Evolutionary conservation across 805 yeast species (phyloP), one percentile per base, ranked within the genome.

Genomic region (Metschnikowia cerradonensis): DNA sequence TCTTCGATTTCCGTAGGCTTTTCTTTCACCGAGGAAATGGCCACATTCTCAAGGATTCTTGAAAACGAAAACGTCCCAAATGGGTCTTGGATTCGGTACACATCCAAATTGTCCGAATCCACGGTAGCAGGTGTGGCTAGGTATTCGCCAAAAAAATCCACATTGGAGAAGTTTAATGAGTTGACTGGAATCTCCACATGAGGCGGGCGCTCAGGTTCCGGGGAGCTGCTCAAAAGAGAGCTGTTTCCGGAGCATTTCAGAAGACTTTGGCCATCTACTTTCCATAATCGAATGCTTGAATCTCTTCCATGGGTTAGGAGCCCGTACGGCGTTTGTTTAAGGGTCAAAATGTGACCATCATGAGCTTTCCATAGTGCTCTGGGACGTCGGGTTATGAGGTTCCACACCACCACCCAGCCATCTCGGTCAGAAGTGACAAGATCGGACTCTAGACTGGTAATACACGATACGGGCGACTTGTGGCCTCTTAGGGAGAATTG

Each of bases 341-440:
- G 60, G 0, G 84, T 73, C 22, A 86, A 58, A 1, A 88, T 62
- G 7, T 73, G 67, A 15, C 71, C 72, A 5, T 64, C 67, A 61
- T 89, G 96, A 0, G 82, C 87, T 53, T 73, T 67, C 83, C 89
- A 84, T 1, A 75, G 67, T 0, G 74, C 75, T 1, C 76, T 43
- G 0, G 90, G 86, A 42, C 94, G 65, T 37, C 82, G 68, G 0
- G 80, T 72, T 1, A 66, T 60, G 6, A 88, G 53, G 50, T 82
- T 78, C 96, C 96, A 88, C 74, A 84, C 72, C 1, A 81, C 72
- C 2, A 81, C 57, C 72, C 79, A 73, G 0, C 96, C 96, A 0
- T 69, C 62, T 26, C 81, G 82, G 61, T 87, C 94, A 4, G 80
- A 80, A 0, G 87, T 73, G 1, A 79, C 60, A 3, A 84, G 54